These are phyloP conservation scores for Lactarius akahatsu DNA, from an alignment of 768 basidiomycete species.

Conservation along the genomic window DNA sequence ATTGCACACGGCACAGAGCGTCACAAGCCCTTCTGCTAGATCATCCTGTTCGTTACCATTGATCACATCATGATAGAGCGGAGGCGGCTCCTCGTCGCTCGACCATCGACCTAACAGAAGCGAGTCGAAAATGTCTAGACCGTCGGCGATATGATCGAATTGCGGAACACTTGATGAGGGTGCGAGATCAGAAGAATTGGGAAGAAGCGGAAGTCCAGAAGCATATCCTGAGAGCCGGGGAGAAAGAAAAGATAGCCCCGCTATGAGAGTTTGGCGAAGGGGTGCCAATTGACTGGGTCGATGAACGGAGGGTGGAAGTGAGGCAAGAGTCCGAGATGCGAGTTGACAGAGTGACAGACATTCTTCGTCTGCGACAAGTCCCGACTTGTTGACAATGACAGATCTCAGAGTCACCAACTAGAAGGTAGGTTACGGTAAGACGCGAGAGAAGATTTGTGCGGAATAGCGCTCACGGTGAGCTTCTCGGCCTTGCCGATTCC, in stretches of 20 bases:
- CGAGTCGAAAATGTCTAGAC: conserved; percentile 60
- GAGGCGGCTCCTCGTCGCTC: conserved; percentile 30
- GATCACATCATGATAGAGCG: conserved; percentile 31
- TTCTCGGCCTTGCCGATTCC: conserved; percentile 62
- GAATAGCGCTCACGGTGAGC: conserved; percentile 44
- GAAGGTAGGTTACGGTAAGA: conserved; percentile 1
- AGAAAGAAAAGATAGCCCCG: conserved; percentile 43
- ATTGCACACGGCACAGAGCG: conserved; percentile 53
- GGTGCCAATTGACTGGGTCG: conserved; percentile 32
- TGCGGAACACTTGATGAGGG: conserved; percentile 36
- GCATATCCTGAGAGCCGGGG: conserved; percentile 41
- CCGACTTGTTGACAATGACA: conserved; percentile 39
- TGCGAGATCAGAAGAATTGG: conserved; percentile 28
- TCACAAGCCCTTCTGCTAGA: conserved; percentile 49
- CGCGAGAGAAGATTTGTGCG: neutral
- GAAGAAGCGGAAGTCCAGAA: conserved; percentile 44
- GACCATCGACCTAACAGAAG: conserved; percentile 62
- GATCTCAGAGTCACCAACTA: conserved; percentile 41
- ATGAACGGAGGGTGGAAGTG: conserved; percentile 49
- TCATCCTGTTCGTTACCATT: conserved; percentile 43
- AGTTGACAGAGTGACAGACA: conserved; percentile 50
- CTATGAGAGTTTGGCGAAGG: conserved; percentile 37
- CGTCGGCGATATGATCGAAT: conserved; percentile 51
- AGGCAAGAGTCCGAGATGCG: conserved; percentile 48
- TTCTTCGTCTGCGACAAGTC: conserved; percentile 40